Base-by-base conservation (phyloP, 208 protist species). In the Wallacemonas sp. region DNA sequence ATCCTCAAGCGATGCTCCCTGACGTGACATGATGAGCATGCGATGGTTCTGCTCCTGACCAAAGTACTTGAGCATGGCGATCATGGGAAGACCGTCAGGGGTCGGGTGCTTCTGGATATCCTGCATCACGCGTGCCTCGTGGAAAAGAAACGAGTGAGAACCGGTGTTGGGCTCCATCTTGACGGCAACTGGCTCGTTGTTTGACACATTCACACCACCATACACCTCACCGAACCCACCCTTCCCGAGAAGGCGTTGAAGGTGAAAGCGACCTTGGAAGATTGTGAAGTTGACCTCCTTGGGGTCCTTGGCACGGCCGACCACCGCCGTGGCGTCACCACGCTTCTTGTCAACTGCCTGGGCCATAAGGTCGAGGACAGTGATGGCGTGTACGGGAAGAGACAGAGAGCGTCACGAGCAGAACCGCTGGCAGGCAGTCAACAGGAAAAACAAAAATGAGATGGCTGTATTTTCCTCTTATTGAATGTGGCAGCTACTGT, bases 181-280 rank as follows among this genome's bases (percentile, higher is more conserved):
- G 24, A 86, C 66, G 0, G 83, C 83, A 2, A 91, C 58, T 0
- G 61, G 46, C 38, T 63, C 58, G 0, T 26, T 26, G 53, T 78
- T 78, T 29, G 66, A 63, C 0, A 79, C 65, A 38, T 87, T 63
- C 41, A 80, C 62, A 30, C 90, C 94, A 21, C 78, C 64, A 70
- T 97, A 99, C 17, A 99, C 98, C 22, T 99, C 98, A 21, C 98
- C 98, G 84, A 99, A 99, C 54, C 93, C 97, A 5, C 98, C 98
- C 33, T 79, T 86, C 32, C 98, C 98, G 63, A 99, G 97, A 0
- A 81, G 76, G 4, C 74, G 63, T 21, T 76, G 52, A 12, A 91
- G 69, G 36, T 45, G 71, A 41, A 85, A 91, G 32, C 73, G 79
- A 34, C 81, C 81, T 2, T 78, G 61, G 30, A 87, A 83, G 45